Conservation (phyloP, 1,284 basidiomycete genomes). For the Trichosporon faecale region DNA sequence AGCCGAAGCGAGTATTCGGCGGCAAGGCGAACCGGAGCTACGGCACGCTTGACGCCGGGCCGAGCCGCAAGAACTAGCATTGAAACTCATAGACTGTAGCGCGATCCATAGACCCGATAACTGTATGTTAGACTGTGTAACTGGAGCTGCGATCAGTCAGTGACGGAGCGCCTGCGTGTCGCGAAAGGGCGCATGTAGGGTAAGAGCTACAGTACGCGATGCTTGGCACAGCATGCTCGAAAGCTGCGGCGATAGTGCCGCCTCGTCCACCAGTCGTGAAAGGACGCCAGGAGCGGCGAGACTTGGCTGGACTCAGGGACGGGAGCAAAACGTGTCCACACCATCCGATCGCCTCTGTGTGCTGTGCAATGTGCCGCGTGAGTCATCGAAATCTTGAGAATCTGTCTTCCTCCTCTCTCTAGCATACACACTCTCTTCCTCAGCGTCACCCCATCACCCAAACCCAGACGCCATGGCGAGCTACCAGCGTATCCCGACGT, state of each 20-base stretch:
- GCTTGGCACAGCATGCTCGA: background rate
- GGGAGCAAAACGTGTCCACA: background rate
- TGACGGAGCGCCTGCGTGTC: background rate
- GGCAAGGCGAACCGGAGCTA: slow-evolving; percentile 2
- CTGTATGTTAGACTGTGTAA: slow-evolving; percentile 6
- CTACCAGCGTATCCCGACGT: slow-evolving; percentile 26
- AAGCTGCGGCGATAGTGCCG: background rate
- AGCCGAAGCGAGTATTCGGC: background rate
- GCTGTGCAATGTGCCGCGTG: background rate
- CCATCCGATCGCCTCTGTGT: background rate
- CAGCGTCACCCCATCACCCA: background rate
- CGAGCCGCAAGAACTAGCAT: background rate
- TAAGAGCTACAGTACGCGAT: background rate
- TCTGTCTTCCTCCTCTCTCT: background rate
- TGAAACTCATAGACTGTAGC: background rate
- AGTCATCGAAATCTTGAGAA: background rate
- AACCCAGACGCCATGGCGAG: slow-evolving; percentile 5
- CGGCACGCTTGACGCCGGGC: slow-evolving; percentile 1
- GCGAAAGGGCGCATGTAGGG: background rate
- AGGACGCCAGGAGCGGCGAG: background rate
- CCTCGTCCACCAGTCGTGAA: background rate
- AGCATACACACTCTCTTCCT: background rate
- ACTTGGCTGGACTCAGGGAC: background rate
- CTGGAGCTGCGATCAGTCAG: background rate
- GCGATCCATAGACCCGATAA: background rate